phyloP scores from a whole-genome alignment of 2,329 filamentous ascomycete species.

The Penicillium sclerotigenum region DNA sequence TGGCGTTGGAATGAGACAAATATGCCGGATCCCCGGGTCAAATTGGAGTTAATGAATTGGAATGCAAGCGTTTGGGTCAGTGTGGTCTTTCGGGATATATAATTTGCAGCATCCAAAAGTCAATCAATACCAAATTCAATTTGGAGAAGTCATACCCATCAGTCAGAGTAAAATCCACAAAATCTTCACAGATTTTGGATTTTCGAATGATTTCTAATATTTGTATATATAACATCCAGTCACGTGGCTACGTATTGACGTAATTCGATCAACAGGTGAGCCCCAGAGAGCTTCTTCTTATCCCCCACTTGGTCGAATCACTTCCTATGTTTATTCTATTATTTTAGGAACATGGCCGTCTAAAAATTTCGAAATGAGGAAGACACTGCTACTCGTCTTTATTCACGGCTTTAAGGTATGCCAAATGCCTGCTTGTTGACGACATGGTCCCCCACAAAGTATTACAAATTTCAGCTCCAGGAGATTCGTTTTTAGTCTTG shows the following conservation, averaged over 20 bases:
- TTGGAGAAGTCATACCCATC: no score
- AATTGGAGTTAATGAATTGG: constrained; percentile 1
- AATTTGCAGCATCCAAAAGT: background rate
- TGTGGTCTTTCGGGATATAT: background rate
- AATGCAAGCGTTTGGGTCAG: background rate
- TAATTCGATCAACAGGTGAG: constrained; percentile 2
- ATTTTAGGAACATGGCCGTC: constrained; percentile 1
- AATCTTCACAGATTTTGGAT: no score
- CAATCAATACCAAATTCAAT: background rate
- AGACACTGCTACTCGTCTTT: constrained; percentile 47
- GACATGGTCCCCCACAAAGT: constrained; percentile 1
- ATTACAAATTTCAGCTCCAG: background rate
- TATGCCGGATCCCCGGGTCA: background rate
- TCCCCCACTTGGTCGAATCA: background rate
- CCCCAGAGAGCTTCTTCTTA: no score
- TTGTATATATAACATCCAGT: background rate
- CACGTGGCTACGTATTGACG: background rate
- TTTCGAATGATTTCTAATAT: background rate
- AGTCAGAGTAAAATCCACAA: background rate
- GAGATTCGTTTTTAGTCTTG: background rate
- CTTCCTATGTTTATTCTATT: background rate
- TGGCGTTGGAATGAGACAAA: constrained; percentile 7
- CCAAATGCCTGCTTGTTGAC: background rate
- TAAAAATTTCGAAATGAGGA: constrained; percentile 37
- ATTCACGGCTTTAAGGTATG: constrained; percentile 50